Percentiles rank a stretch among this genome's conserved stretches.
Evolutionary conservation across 495 filamentous ascomycete species (phyloP).

Genomic region (Hyaloscypha bicolor): DNA sequence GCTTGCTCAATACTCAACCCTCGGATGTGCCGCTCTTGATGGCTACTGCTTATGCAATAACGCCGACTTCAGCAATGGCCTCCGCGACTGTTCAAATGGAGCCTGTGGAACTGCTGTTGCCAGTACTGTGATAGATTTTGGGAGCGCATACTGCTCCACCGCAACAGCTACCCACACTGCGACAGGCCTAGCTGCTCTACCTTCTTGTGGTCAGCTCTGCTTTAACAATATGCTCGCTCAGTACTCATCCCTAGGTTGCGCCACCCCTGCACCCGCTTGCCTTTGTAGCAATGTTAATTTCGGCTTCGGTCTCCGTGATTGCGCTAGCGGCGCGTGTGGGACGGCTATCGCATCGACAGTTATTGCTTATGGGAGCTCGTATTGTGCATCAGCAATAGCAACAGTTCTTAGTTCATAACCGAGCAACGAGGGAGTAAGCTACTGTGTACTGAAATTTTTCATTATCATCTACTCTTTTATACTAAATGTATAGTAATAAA

Average conservation of each 20-base stretch:
- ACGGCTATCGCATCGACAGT: slow-evolving; percentile 27
- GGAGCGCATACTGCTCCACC: slow-evolving; percentile 14
- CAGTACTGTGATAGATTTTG: slow-evolving; percentile 22
- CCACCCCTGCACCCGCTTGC: slow-evolving; percentile 49
- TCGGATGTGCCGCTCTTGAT: slow-evolving; percentile 63
- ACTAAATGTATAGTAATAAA: no score
- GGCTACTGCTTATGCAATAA: slow-evolving; percentile 69
- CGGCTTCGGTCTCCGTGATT: slow-evolving; percentile 74
- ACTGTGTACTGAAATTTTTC: no score
- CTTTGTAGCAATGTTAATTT: slow-evolving; percentile 71
- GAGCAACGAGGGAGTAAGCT: no score
- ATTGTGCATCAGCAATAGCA: slow-evolving; percentile 13
- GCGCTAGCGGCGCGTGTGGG: slow-evolving; percentile 65
- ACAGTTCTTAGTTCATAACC: no score
- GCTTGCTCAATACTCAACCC: slow-evolving; percentile 56
- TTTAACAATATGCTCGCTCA: slow-evolving; percentile 69
- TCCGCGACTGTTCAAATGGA: slow-evolving; percentile 74
- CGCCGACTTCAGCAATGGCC: slow-evolving; percentile 67
- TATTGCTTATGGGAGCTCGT: slow-evolving; percentile 28
- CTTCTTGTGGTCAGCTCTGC: slow-evolving; percentile 51
- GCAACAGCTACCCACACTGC: not conserved
- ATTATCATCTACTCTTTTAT: no score
- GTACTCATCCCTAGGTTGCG: slow-evolving; percentile 62
- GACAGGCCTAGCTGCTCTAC: not conserved
- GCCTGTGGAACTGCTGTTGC: slow-evolving; percentile 51